Evolutionary conservation across 2,329 filamentous ascomycete genomes (phyloP), one percentile per base, ranked within the genome.

Genomic region (Nemania diffusa): DNA sequence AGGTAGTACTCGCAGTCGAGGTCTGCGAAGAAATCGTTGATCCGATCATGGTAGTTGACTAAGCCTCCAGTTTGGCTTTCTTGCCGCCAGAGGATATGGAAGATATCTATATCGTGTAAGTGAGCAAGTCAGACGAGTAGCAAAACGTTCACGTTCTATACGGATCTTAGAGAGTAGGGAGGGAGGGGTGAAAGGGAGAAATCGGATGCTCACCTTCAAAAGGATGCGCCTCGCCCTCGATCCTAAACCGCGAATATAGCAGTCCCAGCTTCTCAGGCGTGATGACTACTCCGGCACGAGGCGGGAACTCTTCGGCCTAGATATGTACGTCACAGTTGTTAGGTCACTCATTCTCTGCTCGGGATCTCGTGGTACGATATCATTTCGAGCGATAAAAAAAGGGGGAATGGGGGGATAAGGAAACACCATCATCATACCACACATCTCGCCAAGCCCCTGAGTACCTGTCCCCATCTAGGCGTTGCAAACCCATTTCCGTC

Each of bases 191-290:
- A n/a, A 22, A 9, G 37, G 37, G 44, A 15, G 44, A 29, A 13
- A 50, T 32, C 20, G 37, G 29, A 69, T 48, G 66, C 85, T 79
- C 79, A 91, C 90, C 84, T 71, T 86, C 79, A 82, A 92, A 93
- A 1, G 88, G 89, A 76, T 92, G 90, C 2, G 84, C 82, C 73
- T 97, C 93, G 15, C 84, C 80, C 0, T 87, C 80, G 1, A 94
- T 77, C 57, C 84, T 84, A 65, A 91, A 91, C 61, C 87, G 86
- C 17, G 86, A 83, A 75, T 97, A 97, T 72, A 94, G 92, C 55
- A 85, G 84, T 15, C 87, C 84, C 82, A 97, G 86, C 80, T 96
- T 96, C 5, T 87, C 81, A 0, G 93, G 93, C 0, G 91, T 88
- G 40, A 97, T 84, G 48, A 96, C 91, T 17, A 95, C 81, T 37